These are phyloP conservation scores for Sutorius eximius DNA, from an alignment of 1,284 basidiomycete genomes.

Conservation along the genomic window DNA sequence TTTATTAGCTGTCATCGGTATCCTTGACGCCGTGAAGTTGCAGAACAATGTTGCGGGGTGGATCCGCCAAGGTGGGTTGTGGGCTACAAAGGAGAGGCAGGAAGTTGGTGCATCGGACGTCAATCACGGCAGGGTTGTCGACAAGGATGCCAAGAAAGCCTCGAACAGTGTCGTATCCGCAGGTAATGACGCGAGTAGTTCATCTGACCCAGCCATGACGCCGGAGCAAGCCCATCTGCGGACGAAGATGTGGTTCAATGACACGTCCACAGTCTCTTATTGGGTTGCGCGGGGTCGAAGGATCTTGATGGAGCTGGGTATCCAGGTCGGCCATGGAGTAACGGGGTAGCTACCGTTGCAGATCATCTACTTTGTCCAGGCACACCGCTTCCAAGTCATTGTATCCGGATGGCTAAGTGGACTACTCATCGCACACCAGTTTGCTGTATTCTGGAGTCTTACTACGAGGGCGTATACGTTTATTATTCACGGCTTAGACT, in stretches of 20 bases:
- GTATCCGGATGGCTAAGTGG: too few species aligned
- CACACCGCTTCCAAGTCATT: background rate
- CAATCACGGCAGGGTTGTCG: background rate
- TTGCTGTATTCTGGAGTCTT: too few species aligned
- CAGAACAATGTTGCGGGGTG: constrained; percentile 70
- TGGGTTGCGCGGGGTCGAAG: constrained; percentile 55
- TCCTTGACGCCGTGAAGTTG: constrained; percentile 58
- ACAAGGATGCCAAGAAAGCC: background rate
- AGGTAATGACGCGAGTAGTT: constrained; percentile 19
- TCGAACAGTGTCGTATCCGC: background rate
- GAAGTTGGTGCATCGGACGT: background rate
- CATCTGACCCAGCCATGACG: constrained; percentile 1
- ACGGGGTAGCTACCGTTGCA: constrained; percentile 11
- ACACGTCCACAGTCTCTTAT: constrained; percentile 40
- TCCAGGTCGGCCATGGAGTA: constrained; percentile 47
- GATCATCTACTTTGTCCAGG: background rate
- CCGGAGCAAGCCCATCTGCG: constrained; percentile 7
- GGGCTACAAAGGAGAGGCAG: constrained; percentile 27
- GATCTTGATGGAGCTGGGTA: constrained; percentile 49
- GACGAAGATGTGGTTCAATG: constrained; percentile 56
- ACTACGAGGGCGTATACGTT: too few species aligned
- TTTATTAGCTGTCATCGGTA: constrained; percentile 69
- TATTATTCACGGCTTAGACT: too few species aligned
- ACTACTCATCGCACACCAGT: too few species aligned
- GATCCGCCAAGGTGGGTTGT: constrained; percentile 60